Evolutionary conservation across 495 filamentous ascomycete species (phyloP).

Genomic region (Aspergillus haitiensis): DNA sequence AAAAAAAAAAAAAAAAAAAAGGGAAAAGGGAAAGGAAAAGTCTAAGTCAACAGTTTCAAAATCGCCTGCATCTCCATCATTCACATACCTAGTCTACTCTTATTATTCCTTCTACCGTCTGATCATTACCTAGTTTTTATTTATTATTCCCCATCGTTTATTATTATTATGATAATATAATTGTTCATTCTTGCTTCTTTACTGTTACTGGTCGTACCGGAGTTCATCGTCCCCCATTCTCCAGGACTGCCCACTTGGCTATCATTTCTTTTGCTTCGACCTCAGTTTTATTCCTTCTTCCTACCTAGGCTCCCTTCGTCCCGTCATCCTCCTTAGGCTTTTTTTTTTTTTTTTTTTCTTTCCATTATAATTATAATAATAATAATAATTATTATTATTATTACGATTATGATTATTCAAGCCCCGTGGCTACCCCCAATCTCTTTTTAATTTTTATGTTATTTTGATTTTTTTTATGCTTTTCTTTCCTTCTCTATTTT

Average conservation of each 20-base stretch:
- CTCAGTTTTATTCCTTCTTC: background rate
- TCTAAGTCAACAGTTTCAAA: conserved; percentile 11
- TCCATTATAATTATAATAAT: too few relatives aligned
- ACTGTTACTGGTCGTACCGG: background rate
- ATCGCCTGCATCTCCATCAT: conserved; percentile 19
- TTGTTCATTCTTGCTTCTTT: background rate
- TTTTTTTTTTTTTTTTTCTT: background rate
- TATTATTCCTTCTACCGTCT: conserved; percentile 17
- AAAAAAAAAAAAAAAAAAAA: conserved; percentile 8
- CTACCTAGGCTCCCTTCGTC: background rate
- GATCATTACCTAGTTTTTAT: background rate
- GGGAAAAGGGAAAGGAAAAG: background rate
- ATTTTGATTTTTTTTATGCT: background rate
- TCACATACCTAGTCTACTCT: conserved; percentile 19
- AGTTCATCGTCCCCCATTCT: background rate
- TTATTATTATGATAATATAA: conserved; percentile 6
- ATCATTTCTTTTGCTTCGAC: conserved; percentile 6
- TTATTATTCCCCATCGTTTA: background rate
- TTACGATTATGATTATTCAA: background rate
- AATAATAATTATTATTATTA: too few relatives aligned
- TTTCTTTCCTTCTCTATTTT: conserved; percentile 3
- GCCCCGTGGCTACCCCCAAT: background rate
- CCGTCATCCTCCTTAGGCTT: background rate
- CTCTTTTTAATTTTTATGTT: background rate
- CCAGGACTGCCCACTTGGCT: background rate